These are phyloP conservation scores for Teratosphaeria destructans DNA, from an alignment of 2,329 filamentous ascomycete species.

Conservation along the genomic window DNA sequence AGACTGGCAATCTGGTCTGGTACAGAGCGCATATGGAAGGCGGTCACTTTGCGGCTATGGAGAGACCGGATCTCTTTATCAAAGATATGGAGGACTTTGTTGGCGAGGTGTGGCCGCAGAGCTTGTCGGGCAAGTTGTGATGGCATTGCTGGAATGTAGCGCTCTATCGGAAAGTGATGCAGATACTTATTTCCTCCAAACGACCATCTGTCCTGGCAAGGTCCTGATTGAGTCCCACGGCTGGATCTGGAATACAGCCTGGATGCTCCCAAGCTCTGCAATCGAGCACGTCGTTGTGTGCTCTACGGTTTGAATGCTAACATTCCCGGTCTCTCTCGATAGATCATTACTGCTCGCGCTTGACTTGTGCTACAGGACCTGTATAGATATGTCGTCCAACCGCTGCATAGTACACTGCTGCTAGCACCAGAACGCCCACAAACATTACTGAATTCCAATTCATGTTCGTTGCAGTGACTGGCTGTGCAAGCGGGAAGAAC, in stretches of 20 bases:
- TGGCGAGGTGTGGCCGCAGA: constrained; percentile 17
- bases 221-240: too few relatives aligned
- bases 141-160: neutral
- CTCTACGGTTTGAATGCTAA: neutral
- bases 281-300: neutral
- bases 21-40: constrained; percentile 29
- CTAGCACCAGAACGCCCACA: neutral
- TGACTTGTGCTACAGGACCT: neutral
- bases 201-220: too few relatives aligned
- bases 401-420: neutral
- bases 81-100: constrained; percentile 25
- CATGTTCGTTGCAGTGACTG: constrained; percentile 30
- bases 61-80: constrained; percentile 20
- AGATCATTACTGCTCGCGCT: neutral
- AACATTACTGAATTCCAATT: neutral
- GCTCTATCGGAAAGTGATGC: too few relatives aligned
- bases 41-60: constrained; percentile 31
- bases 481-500: constrained; percentile 34
- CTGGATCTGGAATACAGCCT: too few relatives aligned
- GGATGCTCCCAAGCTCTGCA: neutral
- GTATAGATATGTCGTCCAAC: neutral
- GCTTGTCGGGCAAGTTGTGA: constrained; percentile 5
- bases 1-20: constrained; percentile 30
- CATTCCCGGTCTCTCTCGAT: too few relatives aligned
- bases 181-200: too few relatives aligned